phyloP scores from a whole-genome alignment of 2,329 filamentous ascomycete species.

The Beauveria medogensis region DNA sequence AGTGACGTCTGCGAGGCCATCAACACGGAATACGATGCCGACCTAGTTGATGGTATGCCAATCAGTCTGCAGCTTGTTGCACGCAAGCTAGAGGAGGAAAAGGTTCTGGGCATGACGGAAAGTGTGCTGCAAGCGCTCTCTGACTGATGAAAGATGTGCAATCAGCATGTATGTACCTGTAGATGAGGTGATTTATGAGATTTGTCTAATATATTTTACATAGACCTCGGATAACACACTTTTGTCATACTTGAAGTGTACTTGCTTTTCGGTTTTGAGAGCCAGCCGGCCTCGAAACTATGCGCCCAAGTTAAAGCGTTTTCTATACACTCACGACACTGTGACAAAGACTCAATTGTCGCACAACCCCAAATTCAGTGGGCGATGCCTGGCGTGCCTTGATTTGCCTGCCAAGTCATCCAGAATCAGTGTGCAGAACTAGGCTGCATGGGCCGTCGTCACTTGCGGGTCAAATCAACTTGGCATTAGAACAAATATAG shows the following conservation, averaged over 20 bases:
- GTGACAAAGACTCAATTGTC: too few relatives aligned
- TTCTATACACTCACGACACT: too few relatives aligned
- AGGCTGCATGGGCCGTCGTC: not conserved
- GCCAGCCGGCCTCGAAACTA: too few relatives aligned
- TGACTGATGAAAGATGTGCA: not conserved
- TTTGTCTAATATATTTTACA: not conserved
- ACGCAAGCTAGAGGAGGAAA: slow-evolving; percentile 33
- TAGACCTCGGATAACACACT: too few relatives aligned
- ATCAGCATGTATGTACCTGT: not conserved
- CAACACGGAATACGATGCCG: slow-evolving; percentile 32
- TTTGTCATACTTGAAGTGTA: too few relatives aligned
- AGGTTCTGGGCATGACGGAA: slow-evolving; percentile 27
- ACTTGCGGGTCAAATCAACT: not conserved
- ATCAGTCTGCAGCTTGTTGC: slow-evolving; percentile 37
- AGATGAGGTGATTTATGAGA: not conserved
- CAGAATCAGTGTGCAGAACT: not conserved
- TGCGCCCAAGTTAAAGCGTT: too few relatives aligned
- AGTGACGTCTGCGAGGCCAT: slow-evolving; percentile 29
- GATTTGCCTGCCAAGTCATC: too few relatives aligned
- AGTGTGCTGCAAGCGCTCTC: slow-evolving; percentile 17
- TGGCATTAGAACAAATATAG: not conserved
- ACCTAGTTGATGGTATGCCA: slow-evolving; percentile 32
- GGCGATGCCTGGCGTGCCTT: too few relatives aligned
- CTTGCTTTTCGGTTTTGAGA: too few relatives aligned
- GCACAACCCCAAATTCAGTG: too few relatives aligned